These are phyloP conservation scores for Debaryomycetaceae sp. DNA, from an alignment of 1,139 yeast genomes.

Conservation along the genomic window DNA sequence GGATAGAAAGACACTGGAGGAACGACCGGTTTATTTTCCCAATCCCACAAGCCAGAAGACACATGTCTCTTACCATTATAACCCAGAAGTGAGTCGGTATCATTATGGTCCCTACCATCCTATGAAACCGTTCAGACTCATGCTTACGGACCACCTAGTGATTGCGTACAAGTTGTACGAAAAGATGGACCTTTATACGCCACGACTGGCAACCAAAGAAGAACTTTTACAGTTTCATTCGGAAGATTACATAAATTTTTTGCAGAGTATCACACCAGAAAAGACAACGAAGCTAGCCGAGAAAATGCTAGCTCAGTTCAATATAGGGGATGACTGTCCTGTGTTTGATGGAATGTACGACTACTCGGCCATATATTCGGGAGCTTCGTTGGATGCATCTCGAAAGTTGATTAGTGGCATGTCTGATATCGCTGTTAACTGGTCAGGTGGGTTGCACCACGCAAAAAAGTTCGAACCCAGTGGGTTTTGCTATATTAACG, in stretches of 20 bases:
- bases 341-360: constrained; percentile 94
- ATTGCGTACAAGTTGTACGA: constrained; percentile 82
- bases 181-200: constrained; percentile 84
- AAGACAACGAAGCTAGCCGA: constrained; percentile 58
- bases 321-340: constrained; percentile 97
- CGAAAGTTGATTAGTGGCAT: constrained; percentile 78
- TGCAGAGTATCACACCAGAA: constrained; percentile 80
- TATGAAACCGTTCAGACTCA: constrained; percentile 94
- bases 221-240: constrained; percentile 82
- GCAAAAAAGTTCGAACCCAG: constrained; percentile 93
- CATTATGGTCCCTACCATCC: constrained; percentile 95
- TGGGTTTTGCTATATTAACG: constrained; percentile 94
- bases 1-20: constrained; percentile 56
- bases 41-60: constrained; percentile 31
- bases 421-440: constrained; percentile 93
- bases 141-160: constrained; percentile 91
- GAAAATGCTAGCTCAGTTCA: constrained; percentile 65
- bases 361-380: constrained; percentile 81
- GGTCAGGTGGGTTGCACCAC: constrained; percentile 97
- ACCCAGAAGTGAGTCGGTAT: constrained; percentile 75
- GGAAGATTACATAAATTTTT: constrained; percentile 80
- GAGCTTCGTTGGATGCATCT: constrained; percentile 91
- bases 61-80: constrained; percentile 83
- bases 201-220: constrained; percentile 75
- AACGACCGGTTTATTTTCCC: constrained; percentile 59